phyloP scores from a whole-genome alignment of 345 rosid genomes.

The Syzygium oleosum region DNA sequence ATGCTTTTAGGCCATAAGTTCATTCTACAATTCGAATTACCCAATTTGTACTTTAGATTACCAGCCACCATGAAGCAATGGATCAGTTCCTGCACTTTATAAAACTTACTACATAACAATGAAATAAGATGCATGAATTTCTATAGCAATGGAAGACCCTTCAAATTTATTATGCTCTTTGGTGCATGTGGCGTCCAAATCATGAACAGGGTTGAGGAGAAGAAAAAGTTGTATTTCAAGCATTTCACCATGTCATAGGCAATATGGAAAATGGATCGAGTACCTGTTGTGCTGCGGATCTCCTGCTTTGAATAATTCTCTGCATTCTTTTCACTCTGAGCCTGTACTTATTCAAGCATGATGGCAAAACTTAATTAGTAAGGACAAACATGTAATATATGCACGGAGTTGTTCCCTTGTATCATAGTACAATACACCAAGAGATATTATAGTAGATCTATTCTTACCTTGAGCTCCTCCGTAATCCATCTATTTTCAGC shows the following conservation, averaged over 20 bases:
- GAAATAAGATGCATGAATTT: neutral
- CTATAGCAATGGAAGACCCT: neutral
- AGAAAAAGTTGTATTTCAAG: neutral
- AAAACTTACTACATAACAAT: neutral
- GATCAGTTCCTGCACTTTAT: neutral
- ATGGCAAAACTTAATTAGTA: neutral
- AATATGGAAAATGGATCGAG: neutral
- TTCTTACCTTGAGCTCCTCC: no score
- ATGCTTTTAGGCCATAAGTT: neutral
- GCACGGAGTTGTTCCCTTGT: neutral
- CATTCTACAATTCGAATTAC: neutral
- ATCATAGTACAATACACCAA: no score
- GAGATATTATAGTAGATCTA: no score
- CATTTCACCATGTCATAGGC: neutral
- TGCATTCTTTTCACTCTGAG: neutral
- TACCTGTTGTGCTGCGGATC: neutral
- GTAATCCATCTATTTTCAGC: no score
- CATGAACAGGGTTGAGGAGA: neutral
- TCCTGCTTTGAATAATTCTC: neutral
- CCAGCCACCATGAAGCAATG: neutral
- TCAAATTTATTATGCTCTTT: neutral
- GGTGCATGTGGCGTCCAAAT: neutral
- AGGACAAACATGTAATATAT: neutral
- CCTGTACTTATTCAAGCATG: neutral
- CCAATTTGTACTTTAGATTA: neutral